These are phyloP conservation scores for Phanerodontia chrysosporium DNA, from an alignment of 768 basidiomycete genomes.

Conservation along the genomic window DNA sequence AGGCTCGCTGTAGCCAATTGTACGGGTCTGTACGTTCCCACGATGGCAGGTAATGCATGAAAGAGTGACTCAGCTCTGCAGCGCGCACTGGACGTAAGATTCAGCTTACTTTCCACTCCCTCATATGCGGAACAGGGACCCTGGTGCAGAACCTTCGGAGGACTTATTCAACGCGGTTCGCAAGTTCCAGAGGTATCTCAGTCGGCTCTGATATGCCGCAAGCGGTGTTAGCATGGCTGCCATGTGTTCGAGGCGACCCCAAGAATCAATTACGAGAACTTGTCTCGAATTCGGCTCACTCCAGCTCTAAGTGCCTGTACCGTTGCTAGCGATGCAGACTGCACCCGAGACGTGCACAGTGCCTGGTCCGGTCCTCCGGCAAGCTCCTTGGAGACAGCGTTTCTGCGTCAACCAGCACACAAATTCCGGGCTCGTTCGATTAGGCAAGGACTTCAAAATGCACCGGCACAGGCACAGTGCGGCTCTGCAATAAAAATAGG, in stretches of 20 bases:
- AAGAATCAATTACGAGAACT: neutral
- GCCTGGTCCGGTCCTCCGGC: neutral
- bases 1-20: neutral
- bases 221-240: constrained; percentile 8
- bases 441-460: neutral
- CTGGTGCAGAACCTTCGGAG: too few relatives aligned
- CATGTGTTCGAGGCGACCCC: constrained; percentile 9
- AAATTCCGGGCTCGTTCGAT: neutral
- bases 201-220: neutral
- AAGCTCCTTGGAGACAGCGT: neutral
- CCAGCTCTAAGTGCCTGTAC: neutral
- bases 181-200: too few relatives aligned
- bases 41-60: neutral
- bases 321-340: neutral
- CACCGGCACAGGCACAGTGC: neutral
- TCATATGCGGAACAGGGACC: too few relatives aligned
- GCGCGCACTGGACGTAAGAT: neutral
- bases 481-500: neutral
- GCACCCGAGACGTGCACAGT: neutral
- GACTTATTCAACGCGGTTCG: too few relatives aligned
- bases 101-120: neutral
- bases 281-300: neutral
- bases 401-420: neutral
- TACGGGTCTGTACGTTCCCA: neutral
- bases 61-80: neutral